phyloP scores from a whole-genome alignment of 1,284 basidiomycete genomes.

The Naganishia sp. region DNA sequence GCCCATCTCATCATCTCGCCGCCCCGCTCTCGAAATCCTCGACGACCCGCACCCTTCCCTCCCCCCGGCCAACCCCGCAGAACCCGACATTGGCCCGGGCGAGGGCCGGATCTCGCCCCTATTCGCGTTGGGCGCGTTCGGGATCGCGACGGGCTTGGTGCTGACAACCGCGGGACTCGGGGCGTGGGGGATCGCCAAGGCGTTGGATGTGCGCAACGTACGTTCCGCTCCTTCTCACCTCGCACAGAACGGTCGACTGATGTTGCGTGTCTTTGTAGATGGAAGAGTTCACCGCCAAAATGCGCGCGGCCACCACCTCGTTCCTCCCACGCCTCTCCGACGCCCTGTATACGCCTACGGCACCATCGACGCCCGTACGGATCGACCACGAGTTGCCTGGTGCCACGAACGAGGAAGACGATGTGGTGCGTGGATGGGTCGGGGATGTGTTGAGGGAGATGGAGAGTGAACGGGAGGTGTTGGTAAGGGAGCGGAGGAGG shows the following conservation, averaged over 20 bases:
- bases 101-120: constrained; percentile 21
- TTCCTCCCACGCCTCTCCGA: neutral
- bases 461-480: constrained; percentile 4
- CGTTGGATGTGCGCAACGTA: constrained; percentile 26
- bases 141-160: constrained; percentile 29
- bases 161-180: constrained; percentile 2
- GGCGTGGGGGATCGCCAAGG: constrained; percentile 7
- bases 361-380: neutral
- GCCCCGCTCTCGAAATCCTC: constrained; percentile 1
- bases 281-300: constrained; percentile 30
- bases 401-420: constrained; percentile 9
- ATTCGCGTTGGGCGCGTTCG: constrained; percentile 30
- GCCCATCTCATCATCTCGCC: neutral
- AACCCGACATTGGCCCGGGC: constrained; percentile 1
- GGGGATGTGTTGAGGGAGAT: constrained; percentile 13
- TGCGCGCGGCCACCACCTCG: constrained; percentile 8
- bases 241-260: neutral
- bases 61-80: neutral
- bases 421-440: constrained; percentile 4
- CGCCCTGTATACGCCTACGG: neutral
- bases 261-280: constrained; percentile 13
- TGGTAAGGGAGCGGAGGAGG: neutral
- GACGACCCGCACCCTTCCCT: constrained; percentile 15
- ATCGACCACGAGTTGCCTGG: neutral
- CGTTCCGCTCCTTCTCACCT: neutral